phyloP scores from a whole-genome alignment of 164 flowering plant genomes.

The Stephania cephalantha region DNA sequence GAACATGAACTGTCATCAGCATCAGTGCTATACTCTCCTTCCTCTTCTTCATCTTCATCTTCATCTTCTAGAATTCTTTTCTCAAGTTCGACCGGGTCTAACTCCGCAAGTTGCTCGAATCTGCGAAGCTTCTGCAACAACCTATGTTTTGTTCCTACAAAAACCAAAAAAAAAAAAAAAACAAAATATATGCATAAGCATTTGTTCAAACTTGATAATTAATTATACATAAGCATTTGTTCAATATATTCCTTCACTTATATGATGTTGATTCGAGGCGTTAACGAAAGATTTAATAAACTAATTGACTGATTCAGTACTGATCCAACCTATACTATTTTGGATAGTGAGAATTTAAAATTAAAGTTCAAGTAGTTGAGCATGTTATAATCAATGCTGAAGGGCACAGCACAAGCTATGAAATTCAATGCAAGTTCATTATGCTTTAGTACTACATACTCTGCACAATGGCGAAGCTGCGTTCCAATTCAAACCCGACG shows the following conservation, averaged over 20 bases:
- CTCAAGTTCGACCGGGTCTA: conserved; percentile 80
- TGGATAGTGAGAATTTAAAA: neutral
- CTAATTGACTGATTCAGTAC: too few relatives aligned
- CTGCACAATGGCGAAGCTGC: conserved; percentile 66
- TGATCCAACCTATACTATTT: too few relatives aligned
- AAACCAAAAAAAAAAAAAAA: neutral
- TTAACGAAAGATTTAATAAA: too few relatives aligned
- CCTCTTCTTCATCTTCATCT: conserved; percentile 31
- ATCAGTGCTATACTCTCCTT: conserved; percentile 12
- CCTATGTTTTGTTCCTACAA: conserved; percentile 61
- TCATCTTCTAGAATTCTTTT: conserved; percentile 45
- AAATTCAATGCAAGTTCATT: neutral
- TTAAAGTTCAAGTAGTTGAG: neutral
- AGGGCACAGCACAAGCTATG: neutral
- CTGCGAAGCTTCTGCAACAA: conserved; percentile 59
- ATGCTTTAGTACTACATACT: conserved; percentile 42
- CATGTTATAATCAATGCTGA: neutral
- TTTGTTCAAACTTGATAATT: too few relatives aligned
- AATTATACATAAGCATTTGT: too few relatives aligned
- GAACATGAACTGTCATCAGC: conserved; percentile 11
- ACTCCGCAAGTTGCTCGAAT: conserved; percentile 63
- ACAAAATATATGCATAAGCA: neutral
- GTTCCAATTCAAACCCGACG: conserved; percentile 38
- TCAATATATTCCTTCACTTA: too few relatives aligned
- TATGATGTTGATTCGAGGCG: too few relatives aligned